Base-by-base conservation (phyloP, 345 rosid genomes). In the Aquilaria malaccensis region DNA sequence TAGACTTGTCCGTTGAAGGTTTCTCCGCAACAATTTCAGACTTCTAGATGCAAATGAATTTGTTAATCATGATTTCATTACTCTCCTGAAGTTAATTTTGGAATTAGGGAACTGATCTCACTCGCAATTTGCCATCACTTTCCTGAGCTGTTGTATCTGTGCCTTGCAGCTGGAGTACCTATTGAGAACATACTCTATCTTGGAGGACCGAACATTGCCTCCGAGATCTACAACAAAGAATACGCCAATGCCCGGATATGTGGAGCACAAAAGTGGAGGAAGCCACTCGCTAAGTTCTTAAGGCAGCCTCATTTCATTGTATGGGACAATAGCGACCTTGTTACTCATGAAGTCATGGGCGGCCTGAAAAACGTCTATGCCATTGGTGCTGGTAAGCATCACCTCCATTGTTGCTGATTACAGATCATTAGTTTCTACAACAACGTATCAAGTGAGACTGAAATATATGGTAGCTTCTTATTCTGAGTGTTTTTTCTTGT, bases 321-420 rank as follows among this genome's bases (percentile, higher is more conserved):
- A 13, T 87, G 95, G 95, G 95, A 87, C 67, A 87, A 87, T 62
- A 78, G 88, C 62, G 95, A 87, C 72, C 88, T 87, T 30, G 78
- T 87, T 48, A 87, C 95, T 59, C 95, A 87, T 67, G 95, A 87
- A 74, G 84, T 87, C 61, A 85, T 87, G 95, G 95, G 95, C 50
- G 95, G 95, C 50, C 69, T 87, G 71, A 87, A 87, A 81, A 87
- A 87, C 68, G 95, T 87, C 62, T 87, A 87, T 61, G 95, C 95
- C 74, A 87, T 87, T 43, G 95, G 95, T 67, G 95, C 95, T 33
- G 95, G 95, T 87, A 66, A 76, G 70, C 51, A 30, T 60, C 47
- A 48, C 13, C 45, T 47, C 64, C 30, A 67, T 33, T 64, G 33
- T 7, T 2, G 13, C 15, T 14, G n/a, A 43, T 50, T 31, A 1